Evolutionary conservation across 1,284 basidiomycete genomes (phyloP).

Genomic region (Melampsora americana): DNA sequence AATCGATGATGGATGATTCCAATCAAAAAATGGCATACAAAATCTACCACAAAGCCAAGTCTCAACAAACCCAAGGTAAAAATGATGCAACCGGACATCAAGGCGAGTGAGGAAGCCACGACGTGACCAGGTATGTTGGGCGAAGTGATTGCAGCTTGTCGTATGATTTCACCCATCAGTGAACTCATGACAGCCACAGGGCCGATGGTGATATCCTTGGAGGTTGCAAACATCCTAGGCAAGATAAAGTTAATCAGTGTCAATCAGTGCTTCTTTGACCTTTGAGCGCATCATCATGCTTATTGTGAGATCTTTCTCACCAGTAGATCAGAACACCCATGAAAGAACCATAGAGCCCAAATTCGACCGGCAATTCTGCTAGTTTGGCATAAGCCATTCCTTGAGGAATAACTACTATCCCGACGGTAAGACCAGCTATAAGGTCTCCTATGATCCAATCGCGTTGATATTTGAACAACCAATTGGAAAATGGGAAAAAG

Average conservation of each 20-base stretch:
- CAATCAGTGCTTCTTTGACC: no score
- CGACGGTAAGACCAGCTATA: slow-evolving; percentile 82
- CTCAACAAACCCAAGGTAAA: background rate
- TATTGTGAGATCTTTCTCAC: slow-evolving; percentile 56
- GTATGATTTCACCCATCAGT: slow-evolving; percentile 16
- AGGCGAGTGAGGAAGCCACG: background rate
- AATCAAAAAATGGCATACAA: background rate
- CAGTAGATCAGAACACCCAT: slow-evolving; percentile 79
- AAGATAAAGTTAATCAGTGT: slow-evolving; percentile 13
- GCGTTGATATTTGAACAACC: background rate
- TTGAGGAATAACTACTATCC: slow-evolving; percentile 85
- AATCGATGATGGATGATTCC: background rate
- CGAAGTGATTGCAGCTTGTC: background rate
- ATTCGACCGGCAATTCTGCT: slow-evolving; percentile 78
- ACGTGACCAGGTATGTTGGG: slow-evolving; percentile 3
- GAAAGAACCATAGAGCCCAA: slow-evolving; percentile 93
- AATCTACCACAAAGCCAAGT: slow-evolving; percentile 13
- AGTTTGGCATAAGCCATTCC: slow-evolving; percentile 65
- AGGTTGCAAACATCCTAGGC: slow-evolving; percentile 77
- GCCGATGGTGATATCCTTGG: slow-evolving; percentile 81
- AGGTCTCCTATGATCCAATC: slow-evolving; percentile 64
- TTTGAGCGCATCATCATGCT: slow-evolving; percentile 26
- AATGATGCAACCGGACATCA: background rate
- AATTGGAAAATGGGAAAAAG: slow-evolving; percentile 13
- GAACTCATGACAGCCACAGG: slow-evolving; percentile 62